Evolutionary conservation across 805 yeast species (phyloP).

Genomic region (Ogataea henricii): DNA sequence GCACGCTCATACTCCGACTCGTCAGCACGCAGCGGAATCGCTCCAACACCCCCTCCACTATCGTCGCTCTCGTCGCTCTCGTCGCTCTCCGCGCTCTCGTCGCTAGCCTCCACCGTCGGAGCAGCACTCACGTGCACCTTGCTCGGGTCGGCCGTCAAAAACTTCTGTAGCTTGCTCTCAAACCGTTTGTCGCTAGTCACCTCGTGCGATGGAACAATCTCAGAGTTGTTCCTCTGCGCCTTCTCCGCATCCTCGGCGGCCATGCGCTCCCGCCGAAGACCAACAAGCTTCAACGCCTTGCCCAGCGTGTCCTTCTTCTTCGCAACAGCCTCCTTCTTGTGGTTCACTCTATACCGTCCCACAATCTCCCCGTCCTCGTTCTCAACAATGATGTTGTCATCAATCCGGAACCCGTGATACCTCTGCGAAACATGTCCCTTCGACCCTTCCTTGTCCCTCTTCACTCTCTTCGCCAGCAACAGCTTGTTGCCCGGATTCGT

Average conservation of each 20-base stretch:
- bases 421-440: constrained; percentile 22
- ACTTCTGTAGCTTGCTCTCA: constrained; percentile 29
- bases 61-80: constrained; percentile 15
- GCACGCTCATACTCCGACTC: constrained; percentile 32
- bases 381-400: constrained; percentile 78
- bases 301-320: constrained; percentile 18
- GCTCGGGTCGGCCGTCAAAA: constrained; percentile 28
- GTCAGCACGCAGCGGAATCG: constrained; percentile 13
- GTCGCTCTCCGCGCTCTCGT: constrained; percentile 16
- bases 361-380: constrained; percentile 90
- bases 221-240: constrained; percentile 21
- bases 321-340: constrained; percentile 28
- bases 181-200: constrained; percentile 17
- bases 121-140: constrained; percentile 21
- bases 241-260: constrained; percentile 24
- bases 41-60: constrained; percentile 25
- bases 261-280: constrained; percentile 23
- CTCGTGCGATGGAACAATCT: constrained; percentile 23
- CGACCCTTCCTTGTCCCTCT: constrained; percentile 9
- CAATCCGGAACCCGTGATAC: constrained; percentile 75
- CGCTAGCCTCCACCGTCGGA: constrained; percentile 10
- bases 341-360: constrained; percentile 75
- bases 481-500: constrained; percentile 17
- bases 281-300: constrained; percentile 30
- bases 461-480: constrained; percentile 14